Evolutionary conservation across 2,329 filamentous ascomycete genomes (phyloP).

Genomic region (Thelonectria discophora): DNA sequence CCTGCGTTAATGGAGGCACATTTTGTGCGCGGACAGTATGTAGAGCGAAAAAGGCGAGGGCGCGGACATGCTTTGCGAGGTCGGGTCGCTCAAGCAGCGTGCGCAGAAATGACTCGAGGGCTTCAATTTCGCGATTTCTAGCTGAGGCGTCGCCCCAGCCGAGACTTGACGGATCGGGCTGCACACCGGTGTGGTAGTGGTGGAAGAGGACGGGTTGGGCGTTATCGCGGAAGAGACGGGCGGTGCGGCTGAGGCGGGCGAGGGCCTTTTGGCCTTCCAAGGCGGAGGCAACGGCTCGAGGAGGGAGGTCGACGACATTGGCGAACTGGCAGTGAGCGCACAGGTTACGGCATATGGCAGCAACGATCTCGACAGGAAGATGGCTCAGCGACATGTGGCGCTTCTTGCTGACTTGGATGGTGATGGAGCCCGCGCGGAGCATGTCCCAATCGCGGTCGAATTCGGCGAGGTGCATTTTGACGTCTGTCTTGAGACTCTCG

Average conservation of each 20-base stretch:
- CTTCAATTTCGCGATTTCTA: constrained; percentile 31
- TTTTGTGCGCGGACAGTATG: constrained; percentile 24
- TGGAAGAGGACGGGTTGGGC: constrained; percentile 41
- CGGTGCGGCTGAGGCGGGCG: constrained; percentile 41
- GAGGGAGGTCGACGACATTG: constrained; percentile 40
- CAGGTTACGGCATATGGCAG: constrained; percentile 39
- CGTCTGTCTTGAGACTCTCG: background rate
- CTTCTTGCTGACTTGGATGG: constrained; percentile 17
- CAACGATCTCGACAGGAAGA: constrained; percentile 40
- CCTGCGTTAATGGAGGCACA: constrained; percentile 31
- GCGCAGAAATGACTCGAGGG: constrained; percentile 35
- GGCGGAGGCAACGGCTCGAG: constrained; percentile 34
- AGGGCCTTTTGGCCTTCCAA: constrained; percentile 39
- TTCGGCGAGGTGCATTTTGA: constrained; percentile 37
- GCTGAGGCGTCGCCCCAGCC: constrained; percentile 25
- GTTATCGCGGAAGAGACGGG: constrained; percentile 32
- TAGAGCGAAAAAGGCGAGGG: constrained; percentile 38
- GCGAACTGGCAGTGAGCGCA: constrained; percentile 40
- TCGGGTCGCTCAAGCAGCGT: constrained; percentile 39
- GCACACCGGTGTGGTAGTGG: constrained; percentile 37
- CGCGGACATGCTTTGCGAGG: constrained; percentile 38
- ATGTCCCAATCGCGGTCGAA: constrained; percentile 35
- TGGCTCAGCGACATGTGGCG: constrained; percentile 32
- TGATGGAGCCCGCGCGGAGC: constrained; percentile 9
- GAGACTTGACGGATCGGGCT: constrained; percentile 25